Conservation (phyloP, 148 eudicot species). For the Spergularia marina region DNA sequence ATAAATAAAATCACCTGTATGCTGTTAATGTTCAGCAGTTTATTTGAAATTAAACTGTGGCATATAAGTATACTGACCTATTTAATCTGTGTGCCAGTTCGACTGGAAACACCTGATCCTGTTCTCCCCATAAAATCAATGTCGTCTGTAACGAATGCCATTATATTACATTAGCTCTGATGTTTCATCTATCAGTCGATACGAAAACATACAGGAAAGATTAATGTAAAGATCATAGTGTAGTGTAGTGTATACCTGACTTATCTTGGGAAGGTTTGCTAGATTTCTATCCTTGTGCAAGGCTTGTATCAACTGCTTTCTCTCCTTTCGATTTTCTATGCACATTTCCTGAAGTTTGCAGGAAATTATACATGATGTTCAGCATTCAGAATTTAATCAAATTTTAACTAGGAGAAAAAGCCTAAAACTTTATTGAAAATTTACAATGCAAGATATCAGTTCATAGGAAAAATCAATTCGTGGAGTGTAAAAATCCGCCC, state of each 20-base stretch:
- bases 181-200: neutral
- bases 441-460: no score
- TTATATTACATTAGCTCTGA: neutral
- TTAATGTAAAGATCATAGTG: neutral
- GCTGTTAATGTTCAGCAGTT: neutral
- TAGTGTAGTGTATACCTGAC: slow-evolving; percentile 42
- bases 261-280: slow-evolving; percentile 75
- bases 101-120: slow-evolving; percentile 74
- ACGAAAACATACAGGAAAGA: neutral
- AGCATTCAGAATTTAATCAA: neutral
- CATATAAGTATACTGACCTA: slow-evolving; percentile 38
- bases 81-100: slow-evolving; percentile 78
- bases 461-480: no score
- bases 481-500: no score
- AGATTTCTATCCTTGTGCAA: slow-evolving; percentile 65
- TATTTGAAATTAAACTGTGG: neutral
- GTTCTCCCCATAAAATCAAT: slow-evolving; percentile 82
- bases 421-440: no score
- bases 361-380: neutral
- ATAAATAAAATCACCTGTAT: neutral
- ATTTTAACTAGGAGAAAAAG: neutral
- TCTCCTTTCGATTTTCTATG: slow-evolving; percentile 51
- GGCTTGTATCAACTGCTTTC: slow-evolving; percentile 58
- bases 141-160: slow-evolving; percentile 48
- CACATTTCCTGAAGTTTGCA: slow-evolving; percentile 57